Evolutionary conservation across 2,329 filamentous ascomycete species (phyloP), one percentile per base, ranked within the genome.

Genomic region (Nemania sp.): DNA sequence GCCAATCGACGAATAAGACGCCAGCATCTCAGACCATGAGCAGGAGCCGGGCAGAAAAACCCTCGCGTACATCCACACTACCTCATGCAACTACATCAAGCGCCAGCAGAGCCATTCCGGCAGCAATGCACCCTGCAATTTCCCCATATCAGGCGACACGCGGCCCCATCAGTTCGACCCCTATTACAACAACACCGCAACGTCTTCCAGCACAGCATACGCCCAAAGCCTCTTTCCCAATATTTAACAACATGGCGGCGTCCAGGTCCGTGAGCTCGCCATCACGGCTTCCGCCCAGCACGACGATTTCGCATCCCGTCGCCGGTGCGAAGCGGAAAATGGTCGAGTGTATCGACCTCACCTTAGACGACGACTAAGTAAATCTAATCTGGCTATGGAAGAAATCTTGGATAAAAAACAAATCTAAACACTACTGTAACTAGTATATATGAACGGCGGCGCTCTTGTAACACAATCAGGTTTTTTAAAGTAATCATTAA

Each of bases 291-390:
- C 20, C 48, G 25, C 50, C 62, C 17, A 60, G 65, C 15, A 32
- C 34, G 18, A 65, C 66, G 53, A 62, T 43, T 32, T 37, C 18
- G 45, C 45, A 50, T 49, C 45, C 51, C 6, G 49, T 53, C 3
- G 45, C 51, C 13, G 20, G 51, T n/a, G 32, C 39, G 20, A 50
- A 50, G 39, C 46, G 62, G 39, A 66, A 66, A 49, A 55, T 55
- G 20, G 46, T 55, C 25, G 65, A 69, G n/a, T n/a, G 59, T 17
- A 65, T 66, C 39, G 65, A 67, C 21, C 65, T 67, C 34, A 68
- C 64, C 5, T 53, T 47, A 6, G 65, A 67, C 3, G 59, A 66
- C 20, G 34, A 57, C 35, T 48, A 12, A 48, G 17, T 13, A 13
- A 15, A n/a, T n/a, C 6, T 40, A 3, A n/a, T 25, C 15, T 39